phyloP scores from a whole-genome alignment of 495 filamentous ascomycete genomes.

The Aspergillus steynii region DNA sequence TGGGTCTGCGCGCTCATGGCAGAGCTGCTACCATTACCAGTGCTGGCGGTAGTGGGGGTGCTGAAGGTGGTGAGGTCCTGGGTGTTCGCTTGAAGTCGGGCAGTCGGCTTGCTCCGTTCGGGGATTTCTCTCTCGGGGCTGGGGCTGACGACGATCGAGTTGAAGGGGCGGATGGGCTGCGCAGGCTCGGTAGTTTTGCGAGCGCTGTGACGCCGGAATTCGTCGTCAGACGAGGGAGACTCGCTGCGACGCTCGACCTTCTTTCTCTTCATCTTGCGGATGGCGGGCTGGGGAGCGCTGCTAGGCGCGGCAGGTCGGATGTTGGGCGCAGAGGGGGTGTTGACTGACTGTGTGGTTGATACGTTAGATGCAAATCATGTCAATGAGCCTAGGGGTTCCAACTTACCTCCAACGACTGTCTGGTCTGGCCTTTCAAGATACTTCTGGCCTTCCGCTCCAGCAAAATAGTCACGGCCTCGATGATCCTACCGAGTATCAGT shows the following conservation, averaged over 20 bases:
- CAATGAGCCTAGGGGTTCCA: neutral
- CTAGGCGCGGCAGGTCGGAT: neutral
- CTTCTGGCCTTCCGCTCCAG: constrained; percentile 13
- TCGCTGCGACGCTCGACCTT: neutral
- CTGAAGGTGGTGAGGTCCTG: neutral
- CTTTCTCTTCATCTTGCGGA: neutral
- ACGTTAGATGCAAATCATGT: neutral
- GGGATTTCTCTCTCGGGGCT: neutral
- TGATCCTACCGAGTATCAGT: constrained; percentile 8
- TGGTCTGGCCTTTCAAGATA: neutral
- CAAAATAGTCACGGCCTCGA: constrained; percentile 7
- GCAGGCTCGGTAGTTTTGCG: neutral
- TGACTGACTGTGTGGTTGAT: neutral
- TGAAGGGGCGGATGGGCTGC: neutral
- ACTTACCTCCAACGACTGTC: constrained; percentile 1
- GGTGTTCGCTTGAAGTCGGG: neutral
- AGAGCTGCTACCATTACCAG: neutral
- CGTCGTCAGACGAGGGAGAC: neutral
- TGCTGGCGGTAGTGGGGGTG: neutral
- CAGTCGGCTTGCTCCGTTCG: neutral
- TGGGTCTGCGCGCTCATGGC: constrained; percentile 1
- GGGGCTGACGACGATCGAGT: neutral
- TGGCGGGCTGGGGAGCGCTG: neutral
- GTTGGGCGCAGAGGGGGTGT: neutral
- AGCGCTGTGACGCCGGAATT: neutral